Evolutionary conservation across 2,329 filamentous ascomycete species (phyloP).

Genomic region (Colletotrichum eleusines): DNA sequence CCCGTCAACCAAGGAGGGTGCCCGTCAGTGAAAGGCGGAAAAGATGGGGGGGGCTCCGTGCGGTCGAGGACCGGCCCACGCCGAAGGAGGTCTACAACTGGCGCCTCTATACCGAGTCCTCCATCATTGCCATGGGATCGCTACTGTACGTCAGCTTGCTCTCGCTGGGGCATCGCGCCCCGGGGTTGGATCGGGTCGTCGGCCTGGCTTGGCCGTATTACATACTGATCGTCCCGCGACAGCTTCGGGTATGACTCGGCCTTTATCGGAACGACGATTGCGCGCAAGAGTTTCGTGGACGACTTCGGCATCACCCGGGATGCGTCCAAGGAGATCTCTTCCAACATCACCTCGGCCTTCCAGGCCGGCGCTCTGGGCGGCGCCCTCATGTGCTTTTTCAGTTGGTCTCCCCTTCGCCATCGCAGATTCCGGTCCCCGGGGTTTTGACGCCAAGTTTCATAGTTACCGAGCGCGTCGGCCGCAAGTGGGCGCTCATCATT

Average conservation of each 20-base stretch:
- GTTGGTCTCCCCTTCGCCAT: constrained; percentile 42
- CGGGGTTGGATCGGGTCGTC: background rate
- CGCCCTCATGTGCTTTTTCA: constrained; percentile 60
- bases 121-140: constrained; percentile 63
- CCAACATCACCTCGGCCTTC: constrained; percentile 61
- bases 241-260: constrained; percentile 66
- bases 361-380: constrained; percentile 67
- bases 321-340: constrained; percentile 50
- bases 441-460: background rate
- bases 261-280: constrained; percentile 67
- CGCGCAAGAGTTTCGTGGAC: constrained; percentile 59
- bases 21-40: background rate
- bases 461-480: constrained; percentile 62
- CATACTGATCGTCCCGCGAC: background rate
- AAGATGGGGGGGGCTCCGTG: constrained; percentile 56
- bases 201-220: background rate
- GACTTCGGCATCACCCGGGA: constrained; percentile 52
- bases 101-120: constrained; percentile 60
- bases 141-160: constrained; percentile 51
- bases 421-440: no score
- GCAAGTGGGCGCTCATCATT: constrained; percentile 62
- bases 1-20: background rate
- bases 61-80: constrained; percentile 67
- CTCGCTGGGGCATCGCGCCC: background rate
- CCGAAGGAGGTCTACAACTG: constrained; percentile 68